Evolutionary conservation across 768 basidiomycete species (phyloP), one percentile per base, ranked within the genome.

Genomic region (Lactarius quietus): DNA sequence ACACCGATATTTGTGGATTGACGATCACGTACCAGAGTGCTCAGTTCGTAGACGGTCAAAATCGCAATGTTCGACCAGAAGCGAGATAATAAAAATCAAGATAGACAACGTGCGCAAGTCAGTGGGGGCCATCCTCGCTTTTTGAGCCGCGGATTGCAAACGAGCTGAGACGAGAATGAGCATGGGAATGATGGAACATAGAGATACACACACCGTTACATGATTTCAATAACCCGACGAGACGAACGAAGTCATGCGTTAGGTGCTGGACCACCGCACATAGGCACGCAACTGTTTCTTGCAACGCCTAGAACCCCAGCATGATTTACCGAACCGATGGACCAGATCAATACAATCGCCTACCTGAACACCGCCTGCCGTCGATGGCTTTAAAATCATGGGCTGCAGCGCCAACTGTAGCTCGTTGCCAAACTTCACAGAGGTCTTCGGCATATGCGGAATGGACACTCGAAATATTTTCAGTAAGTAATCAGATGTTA

Each of bases 211-310:
- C 66, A 91, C 93, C 81, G 71, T 94, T 91, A 75, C 93, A 95
- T 0, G 92, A 93, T 70, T 90, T 90, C 68, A 98, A 73, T 5
- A 98, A 80, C 38, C 86, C 87, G 29, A 94, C 83, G 20, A 98
- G 80, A 39, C 87, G 84, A 18, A 77, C 77, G 70, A 88, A 96
- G 69, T 98, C 94, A 65, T 92, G 90, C 0, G 97, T 98, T 20
- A 98, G 81, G 69, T 91, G 78, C 58, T 87, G 86, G 1, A 95
- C 88, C 1, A 91, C 90, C 0, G 85, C 84, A 73, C 95, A 96
- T 79, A 96, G 87, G 69, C 95, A 98, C 0, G 93, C 93, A 17
- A 98, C 90, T 15, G 87, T 86, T 75, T 98, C 97, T 78, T 95
- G 93, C 36, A 98, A 75, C 26, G 90, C 87, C 90, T 95, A 68